Evolutionary conservation across 768 basidiomycete genomes (phyloP), one percentile per base, ranked within the genome.

Genomic region (Russula vinacea): DNA sequence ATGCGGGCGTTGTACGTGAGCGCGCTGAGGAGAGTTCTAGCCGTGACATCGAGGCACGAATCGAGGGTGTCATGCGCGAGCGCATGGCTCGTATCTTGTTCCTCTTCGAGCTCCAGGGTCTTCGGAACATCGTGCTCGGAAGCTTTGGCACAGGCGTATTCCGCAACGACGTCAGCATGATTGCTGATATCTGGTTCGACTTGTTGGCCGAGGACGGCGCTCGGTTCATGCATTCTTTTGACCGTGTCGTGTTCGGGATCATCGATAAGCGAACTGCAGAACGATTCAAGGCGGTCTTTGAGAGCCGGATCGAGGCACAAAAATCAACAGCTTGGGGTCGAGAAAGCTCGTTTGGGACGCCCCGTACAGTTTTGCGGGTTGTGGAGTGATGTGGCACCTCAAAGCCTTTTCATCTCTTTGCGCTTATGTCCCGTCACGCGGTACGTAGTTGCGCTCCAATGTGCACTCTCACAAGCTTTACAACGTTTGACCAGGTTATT

Each of bases 131-230:
- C 54, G 84, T 91, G 0, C 75, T 92, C 33, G 89, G 90, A 37
- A 85, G 84, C 68, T 92, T 88, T 72, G 89, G 89, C 14, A 90
- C 90, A 1, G 89, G 90, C 3, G 89, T 87, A 3, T 92, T 90
- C 74, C 78, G 77, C 60, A 92, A 92, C 73, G 76, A 80, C 39
- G 81, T 89, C 26, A 71, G 74, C 47, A 75, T 79, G 56, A 79
- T 91, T 17, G 88, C 86, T 6, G 74, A 72, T 39, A 79, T 86
- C 50, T 92, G 89, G 85, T 81, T 79, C 51, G 84, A 89, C 58
- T 73, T 89, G 33, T 73, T 91, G 50, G 74, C 74, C 3, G 74
- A 71, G 2, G 74, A 79, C 6, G 77, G 75, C 1, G 81, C 84
- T 33, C 76, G 83, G n/a, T 92, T 86, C 71, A 73, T 74, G 65